These are phyloP conservation scores for Phytopythium sindhum DNA, from an alignment of 352 stramenopile species.

Conservation along the genomic window DNA sequence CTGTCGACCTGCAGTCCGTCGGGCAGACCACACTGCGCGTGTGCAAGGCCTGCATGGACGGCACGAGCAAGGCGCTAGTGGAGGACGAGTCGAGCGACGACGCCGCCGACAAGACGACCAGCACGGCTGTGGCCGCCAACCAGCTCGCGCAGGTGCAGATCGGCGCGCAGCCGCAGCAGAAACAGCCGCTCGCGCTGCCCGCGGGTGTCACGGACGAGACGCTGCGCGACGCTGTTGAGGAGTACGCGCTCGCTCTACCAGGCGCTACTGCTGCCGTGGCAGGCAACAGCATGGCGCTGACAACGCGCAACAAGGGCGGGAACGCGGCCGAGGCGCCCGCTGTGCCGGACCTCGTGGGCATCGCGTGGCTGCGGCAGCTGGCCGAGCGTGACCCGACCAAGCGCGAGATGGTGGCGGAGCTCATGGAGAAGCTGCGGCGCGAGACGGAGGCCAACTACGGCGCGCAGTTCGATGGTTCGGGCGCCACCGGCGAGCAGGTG, in stretches of 20 bases:
- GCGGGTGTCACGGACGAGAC: conserved; percentile 36
- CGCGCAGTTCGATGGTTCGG: conserved; percentile 6
- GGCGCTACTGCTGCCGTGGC: conserved; percentile 10
- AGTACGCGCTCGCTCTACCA: conserved; percentile 70
- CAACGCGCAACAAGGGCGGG: background rate
- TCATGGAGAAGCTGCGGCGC: conserved; percentile 65
- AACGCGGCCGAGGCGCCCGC: conserved; percentile 30
- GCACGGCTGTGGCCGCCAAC: conserved; percentile 10
- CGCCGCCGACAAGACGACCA: conserved; percentile 7
- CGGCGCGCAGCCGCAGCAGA: background rate
- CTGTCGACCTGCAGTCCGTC: conserved; percentile 68
- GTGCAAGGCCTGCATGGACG: conserved; percentile 78
- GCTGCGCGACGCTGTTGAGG: conserved; percentile 59
- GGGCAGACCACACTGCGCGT: conserved; percentile 73
- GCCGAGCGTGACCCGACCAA: conserved; percentile 65
- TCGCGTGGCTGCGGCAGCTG: conserved; percentile 76
- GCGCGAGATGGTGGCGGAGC: conserved; percentile 57
- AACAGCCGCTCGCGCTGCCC: conserved; percentile 25
- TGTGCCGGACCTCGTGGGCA: conserved; percentile 70
- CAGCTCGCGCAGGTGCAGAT: background rate
- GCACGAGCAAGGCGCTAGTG: conserved; percentile 21
- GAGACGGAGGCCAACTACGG: conserved; percentile 34
- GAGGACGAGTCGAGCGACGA: background rate
- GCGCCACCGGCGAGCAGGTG: conserved; percentile 38
- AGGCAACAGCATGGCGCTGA: conserved; percentile 1